A percentile compares a stretch with the other conserved stretches of the same genome.
Conservation (phyloP, 2,329 filamentous ascomycete genomes). For the Fusarium nodosum region DNA sequence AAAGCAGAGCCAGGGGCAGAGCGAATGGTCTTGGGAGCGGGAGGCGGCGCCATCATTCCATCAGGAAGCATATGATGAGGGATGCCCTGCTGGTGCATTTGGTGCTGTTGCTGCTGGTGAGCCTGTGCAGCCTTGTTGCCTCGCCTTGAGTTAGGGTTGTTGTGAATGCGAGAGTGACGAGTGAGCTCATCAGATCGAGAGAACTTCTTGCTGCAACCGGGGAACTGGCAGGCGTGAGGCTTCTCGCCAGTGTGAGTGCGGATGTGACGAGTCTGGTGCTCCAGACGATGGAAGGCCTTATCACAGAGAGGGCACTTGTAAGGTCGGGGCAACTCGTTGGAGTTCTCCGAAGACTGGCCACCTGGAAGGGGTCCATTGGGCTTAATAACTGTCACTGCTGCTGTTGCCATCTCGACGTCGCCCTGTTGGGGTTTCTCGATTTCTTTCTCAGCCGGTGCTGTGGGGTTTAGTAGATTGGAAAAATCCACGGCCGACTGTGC, state of each 20-base stretch:
- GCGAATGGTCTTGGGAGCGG: conserved; percentile 81
- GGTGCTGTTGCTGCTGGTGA: conserved; percentile 54
- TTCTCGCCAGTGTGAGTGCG: conserved; percentile 98
- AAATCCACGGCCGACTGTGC: conserved; percentile 81
- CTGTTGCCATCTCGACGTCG: conserved; percentile 62
- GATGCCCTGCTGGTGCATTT: conserved; percentile 57
- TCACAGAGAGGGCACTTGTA: conserved; percentile 99
- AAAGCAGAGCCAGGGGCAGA: conserved; percentile 90
- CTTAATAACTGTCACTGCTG: conserved; percentile 69
- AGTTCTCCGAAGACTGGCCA: conserved; percentile 69
- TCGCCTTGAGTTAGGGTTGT: conserved; percentile 95
- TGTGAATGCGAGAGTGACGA: conserved; percentile 97
- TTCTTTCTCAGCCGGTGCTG: conserved; percentile 47
- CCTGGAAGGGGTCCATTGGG: conserved; percentile 73
- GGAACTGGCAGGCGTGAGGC: conserved; percentile 95
- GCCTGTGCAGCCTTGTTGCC: conserved; percentile 81
- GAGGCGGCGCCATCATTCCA: conserved; percentile 83
- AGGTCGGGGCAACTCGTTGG: conserved; percentile 85
- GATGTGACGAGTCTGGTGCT: conserved; percentile 93
- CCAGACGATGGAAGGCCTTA: conserved; percentile 97
- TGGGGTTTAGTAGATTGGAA: conserved; percentile 79
- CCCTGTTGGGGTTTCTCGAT: conserved; percentile 50
- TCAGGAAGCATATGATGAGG: conserved; percentile 64
- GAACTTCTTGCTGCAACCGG: conserved; percentile 97
- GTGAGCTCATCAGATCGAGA: conserved; percentile 97